Evolutionary conservation across 2,329 filamentous ascomycete genomes (phyloP).

Genomic region (Penicillium sp.): DNA sequence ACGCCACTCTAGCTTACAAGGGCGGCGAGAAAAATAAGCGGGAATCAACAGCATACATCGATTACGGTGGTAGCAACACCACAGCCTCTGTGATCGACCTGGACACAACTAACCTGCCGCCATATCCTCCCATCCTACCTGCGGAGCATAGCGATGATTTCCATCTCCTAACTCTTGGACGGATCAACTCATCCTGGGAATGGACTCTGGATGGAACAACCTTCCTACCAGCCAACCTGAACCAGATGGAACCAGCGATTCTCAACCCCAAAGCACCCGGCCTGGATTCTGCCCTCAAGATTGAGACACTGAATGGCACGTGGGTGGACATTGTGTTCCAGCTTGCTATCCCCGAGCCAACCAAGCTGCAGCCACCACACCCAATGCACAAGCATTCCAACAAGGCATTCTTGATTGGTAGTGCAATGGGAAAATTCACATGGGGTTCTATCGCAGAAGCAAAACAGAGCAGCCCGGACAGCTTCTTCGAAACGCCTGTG

Average conservation of each 20-base stretch:
- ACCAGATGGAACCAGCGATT: constrained; percentile 7
- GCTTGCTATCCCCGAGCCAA: not conserved
- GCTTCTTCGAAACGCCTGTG: not conserved
- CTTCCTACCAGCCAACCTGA: constrained; percentile 7
- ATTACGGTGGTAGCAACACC: constrained; percentile 4
- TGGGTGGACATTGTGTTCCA: not conserved
- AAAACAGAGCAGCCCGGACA: not conserved
- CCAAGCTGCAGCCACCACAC: not conserved
- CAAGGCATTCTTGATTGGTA: not conserved
- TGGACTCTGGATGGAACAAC: constrained; percentile 12
- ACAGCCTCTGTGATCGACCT: constrained; percentile 9
- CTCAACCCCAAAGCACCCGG: constrained; percentile 4
- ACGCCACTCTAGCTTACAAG: not conserved
- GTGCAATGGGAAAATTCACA: not conserved
- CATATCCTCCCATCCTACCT: constrained; percentile 1
- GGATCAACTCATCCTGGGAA: constrained; percentile 9
- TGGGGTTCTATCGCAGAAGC: not conserved
- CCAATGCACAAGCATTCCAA: not conserved
- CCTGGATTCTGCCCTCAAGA: not conserved
- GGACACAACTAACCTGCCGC: constrained; percentile 7
- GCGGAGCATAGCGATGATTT: not conserved
- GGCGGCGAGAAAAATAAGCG: not conserved
- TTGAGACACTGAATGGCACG: not conserved
- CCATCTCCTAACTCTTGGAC: not conserved
- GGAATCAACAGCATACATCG: not conserved